Base-by-base conservation (phyloP, 140 eudicot genomes). In the Artemisia princeps region DNA sequence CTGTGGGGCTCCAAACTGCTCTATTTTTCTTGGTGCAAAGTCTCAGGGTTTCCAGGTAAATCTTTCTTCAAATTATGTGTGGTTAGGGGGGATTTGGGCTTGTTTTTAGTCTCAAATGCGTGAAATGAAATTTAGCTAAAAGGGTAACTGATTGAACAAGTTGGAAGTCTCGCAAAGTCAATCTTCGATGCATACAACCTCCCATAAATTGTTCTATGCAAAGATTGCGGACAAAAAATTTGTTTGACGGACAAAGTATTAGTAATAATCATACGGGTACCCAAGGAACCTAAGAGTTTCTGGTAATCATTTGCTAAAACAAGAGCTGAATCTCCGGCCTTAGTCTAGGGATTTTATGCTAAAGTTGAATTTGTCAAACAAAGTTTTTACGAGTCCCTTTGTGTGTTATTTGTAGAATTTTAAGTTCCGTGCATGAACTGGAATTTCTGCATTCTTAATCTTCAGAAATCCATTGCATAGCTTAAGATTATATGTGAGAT, bases 1-100 rank as follows among this genome's bases (percentile, higher is more conserved):
- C 8, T 92, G 98, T 76, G 98, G 98, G 70, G 95, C 98, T 11
- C 82, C 90, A 5, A 92, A 82, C 67, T 92, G 96, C 71, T 92
- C 95, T 68, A 77, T 82, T 56, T 92, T 88, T 79, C 96, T 92
- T 67, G 98, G 98, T 51, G 96, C 96, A 28, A 91, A 88, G 80
- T 91, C 96, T 71, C 96, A 82, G 20, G 96, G 96, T 71, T 91
- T 91, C 68, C 92, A 79, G 96, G 98, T 91, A 58, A 65, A 37
- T 3, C 49, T 76, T 54, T 17, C 55, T 23, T 54, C 40, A 48
- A 45, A 16, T 23, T 22, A 5, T 40, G 1, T 49, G 19, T 24
- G n/a, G 19, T 30, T 23, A 2, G 24, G 24, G 74, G 10, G 48
- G 16, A 55, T 19, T 19, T 44, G 42, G n/a, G 33, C 10, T n/a